Percentiles rank a stretch among this genome's conserved stretches.
Evolutionary conservation across 2,329 filamentous ascomycete genomes (phyloP).

Genomic region (Claviceps quebecensis): DNA sequence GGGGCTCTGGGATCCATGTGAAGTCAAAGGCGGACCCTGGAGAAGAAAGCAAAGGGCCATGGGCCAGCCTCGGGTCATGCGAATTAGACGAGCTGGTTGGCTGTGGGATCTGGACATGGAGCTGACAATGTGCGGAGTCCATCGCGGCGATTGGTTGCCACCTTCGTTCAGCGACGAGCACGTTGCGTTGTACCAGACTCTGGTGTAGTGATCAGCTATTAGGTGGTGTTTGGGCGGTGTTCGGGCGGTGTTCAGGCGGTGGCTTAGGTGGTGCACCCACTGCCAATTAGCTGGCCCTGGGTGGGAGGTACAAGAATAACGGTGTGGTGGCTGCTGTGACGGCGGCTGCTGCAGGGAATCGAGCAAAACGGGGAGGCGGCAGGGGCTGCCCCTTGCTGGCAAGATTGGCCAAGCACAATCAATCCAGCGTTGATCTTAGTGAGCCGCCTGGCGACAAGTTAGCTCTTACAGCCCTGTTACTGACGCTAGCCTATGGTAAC

Average conservation of each 20-base stretch:
- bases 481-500: not conserved
- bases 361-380: not conserved
- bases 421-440: not conserved
- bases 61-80: not conserved
- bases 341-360: not conserved
- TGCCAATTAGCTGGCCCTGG: no score
- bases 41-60: not conserved
- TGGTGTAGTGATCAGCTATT: not conserved
- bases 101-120: constrained; percentile 4
- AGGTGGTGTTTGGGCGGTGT: not conserved
- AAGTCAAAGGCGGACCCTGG: constrained; percentile 4
- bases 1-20: constrained; percentile 2
- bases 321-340: not conserved
- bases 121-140: constrained; percentile 2
- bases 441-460: not conserved
- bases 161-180: constrained; percentile 1
- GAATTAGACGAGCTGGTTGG: not conserved
- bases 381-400: not conserved
- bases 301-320: no score
- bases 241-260: not conserved
- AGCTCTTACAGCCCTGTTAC: not conserved
- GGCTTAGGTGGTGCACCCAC: no score
- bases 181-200: not conserved
- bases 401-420: not conserved
- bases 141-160: constrained; percentile 2